Evolutionary conservation across 2,329 filamentous ascomycete genomes (phyloP).

Genomic region (Didymella keratinophila): DNA sequence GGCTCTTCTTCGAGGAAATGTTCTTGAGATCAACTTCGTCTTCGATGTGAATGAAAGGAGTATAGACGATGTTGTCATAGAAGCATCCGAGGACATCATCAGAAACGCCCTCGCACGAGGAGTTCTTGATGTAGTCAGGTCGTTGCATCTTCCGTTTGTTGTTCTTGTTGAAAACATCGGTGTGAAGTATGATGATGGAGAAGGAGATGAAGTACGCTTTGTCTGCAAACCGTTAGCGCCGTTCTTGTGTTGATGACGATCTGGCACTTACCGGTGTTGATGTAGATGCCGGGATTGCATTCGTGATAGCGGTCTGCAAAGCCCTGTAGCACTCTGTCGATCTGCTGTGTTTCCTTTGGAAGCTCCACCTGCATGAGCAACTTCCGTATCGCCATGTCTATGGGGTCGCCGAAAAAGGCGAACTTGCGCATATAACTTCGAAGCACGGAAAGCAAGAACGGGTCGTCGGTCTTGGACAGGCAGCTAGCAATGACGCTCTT

Average conservation of each 20-base stretch:
- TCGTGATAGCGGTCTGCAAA: conserved; percentile 98
- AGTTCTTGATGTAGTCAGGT: conserved; percentile 93
- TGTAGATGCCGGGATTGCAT: conserved; percentile 96
- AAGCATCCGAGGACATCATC: conserved; percentile 94
- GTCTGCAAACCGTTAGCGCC: conserved; percentile 59
- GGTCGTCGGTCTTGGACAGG: conserved; percentile 84
- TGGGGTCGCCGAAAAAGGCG: conserved; percentile 93
- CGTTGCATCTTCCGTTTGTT: conserved; percentile 99
- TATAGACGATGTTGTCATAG: conserved; percentile 98
- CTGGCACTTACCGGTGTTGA: conserved; percentile 66
- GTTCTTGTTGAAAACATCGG: conserved; percentile 99
- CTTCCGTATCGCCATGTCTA: conserved; percentile 97
- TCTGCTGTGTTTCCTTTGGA: conserved; percentile 97
- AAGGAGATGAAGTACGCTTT: conserved; percentile 99
- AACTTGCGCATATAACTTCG: conserved; percentile 96
- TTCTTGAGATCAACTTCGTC: conserved; percentile 84
- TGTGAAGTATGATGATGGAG: conserved; percentile 93
- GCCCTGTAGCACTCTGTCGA: conserved; percentile 90
- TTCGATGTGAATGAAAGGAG: conserved; percentile 96
- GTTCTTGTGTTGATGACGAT: neutral
- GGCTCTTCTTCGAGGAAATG: conserved; percentile 73
- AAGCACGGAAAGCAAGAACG: conserved; percentile 82
- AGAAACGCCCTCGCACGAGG: conserved; percentile 87
- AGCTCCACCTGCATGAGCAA: conserved; percentile 95
- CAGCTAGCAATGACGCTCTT: conserved; percentile 84